phyloP scores from a whole-genome alignment of 2,329 filamentous ascomycete species.

The Ophiosphaerella narmari region DNA sequence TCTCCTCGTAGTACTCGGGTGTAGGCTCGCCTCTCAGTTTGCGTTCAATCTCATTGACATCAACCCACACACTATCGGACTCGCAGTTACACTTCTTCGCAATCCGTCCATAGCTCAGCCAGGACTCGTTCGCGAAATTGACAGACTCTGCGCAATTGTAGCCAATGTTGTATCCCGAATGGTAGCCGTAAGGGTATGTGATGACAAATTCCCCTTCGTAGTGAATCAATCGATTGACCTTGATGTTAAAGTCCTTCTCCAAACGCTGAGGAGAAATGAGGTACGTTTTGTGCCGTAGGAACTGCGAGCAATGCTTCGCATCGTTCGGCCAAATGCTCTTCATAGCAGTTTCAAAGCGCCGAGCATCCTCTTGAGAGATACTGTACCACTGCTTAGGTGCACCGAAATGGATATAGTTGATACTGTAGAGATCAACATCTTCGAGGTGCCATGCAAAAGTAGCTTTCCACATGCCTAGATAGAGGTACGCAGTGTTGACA shows the following conservation, averaged over 20 bases:
- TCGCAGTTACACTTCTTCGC: conserved; percentile 98
- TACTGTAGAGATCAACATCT: conserved; percentile 98
- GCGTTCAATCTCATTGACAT: conserved; percentile 93
- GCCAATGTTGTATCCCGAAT: conserved; percentile 95
- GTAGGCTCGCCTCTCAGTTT: conserved; percentile 84
- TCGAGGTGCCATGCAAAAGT: conserved; percentile 99
- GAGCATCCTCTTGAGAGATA: conserved; percentile 92
- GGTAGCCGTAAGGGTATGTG: conserved; percentile 97
- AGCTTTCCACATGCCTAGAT: conserved; percentile 99
- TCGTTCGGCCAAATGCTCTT: conserved; percentile 93
- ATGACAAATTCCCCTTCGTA: conserved; percentile 98
- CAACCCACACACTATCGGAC: conserved; percentile 97
- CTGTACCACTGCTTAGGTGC: conserved; percentile 99
- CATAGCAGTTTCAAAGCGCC: conserved; percentile 93
- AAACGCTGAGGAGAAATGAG: conserved; percentile 90
- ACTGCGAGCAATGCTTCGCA: conserved; percentile 93
- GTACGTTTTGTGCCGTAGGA: conserved; percentile 96
- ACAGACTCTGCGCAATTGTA: conserved; percentile 99
- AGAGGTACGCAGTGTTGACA: conserved; percentile 97
- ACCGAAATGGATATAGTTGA: conserved; percentile 99
- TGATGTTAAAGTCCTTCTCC: conserved; percentile 87
- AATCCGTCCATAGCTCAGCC: conserved; percentile 92
- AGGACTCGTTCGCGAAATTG: conserved; percentile 94
- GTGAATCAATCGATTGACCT: conserved; percentile 93
- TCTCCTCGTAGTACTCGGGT: conserved; percentile 80